phyloP scores from a whole-genome alignment of 768 basidiomycete genomes.

The Atractiella rhizophila region DNA sequence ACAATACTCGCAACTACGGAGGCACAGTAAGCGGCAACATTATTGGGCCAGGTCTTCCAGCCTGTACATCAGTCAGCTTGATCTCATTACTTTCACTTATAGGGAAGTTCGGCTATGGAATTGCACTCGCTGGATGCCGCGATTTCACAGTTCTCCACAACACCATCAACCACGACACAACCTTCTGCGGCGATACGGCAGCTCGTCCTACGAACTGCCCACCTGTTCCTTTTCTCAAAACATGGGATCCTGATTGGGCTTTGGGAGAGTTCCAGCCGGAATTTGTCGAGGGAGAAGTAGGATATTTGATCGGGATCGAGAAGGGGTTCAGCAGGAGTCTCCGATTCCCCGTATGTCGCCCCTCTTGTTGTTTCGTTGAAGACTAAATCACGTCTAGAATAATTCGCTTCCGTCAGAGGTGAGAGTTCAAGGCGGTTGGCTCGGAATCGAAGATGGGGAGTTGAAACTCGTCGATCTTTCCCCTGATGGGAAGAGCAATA shows the following conservation, averaged over 20 bases:
- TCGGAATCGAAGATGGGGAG: neutral
- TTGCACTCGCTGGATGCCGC: constrained; percentile 22
- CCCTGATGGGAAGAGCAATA: no score
- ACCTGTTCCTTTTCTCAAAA: constrained; percentile 14
- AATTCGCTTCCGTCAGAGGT: neutral
- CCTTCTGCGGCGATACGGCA: constrained; percentile 12
- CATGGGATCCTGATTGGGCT: constrained; percentile 6
- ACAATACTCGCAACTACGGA: constrained; percentile 21
- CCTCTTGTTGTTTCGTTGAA: neutral
- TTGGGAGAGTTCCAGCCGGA: constrained; percentile 12
- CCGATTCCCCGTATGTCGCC: constrained; percentile 10
- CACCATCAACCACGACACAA: constrained; percentile 4
- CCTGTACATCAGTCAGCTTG: constrained; percentile 7
- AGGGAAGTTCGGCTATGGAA: constrained; percentile 25
- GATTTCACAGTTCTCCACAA: constrained; percentile 24
- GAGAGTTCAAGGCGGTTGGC: neutral
- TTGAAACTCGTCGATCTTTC: no score
- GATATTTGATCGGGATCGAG: constrained; percentile 16
- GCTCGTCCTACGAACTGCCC: constrained; percentile 9
- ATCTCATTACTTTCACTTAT: no score
- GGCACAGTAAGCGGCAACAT: constrained; percentile 22
- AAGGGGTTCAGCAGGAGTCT: constrained; percentile 11
- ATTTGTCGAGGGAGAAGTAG: constrained; percentile 13
- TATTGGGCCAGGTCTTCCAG: neutral
- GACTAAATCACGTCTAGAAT: neutral